A percentile compares a stretch with the other conserved stretches of the same genome.
These are phyloP conservation scores for Citropsis articulata DNA, from an alignment of 345 rosid species.

Conservation along the genomic window DNA sequence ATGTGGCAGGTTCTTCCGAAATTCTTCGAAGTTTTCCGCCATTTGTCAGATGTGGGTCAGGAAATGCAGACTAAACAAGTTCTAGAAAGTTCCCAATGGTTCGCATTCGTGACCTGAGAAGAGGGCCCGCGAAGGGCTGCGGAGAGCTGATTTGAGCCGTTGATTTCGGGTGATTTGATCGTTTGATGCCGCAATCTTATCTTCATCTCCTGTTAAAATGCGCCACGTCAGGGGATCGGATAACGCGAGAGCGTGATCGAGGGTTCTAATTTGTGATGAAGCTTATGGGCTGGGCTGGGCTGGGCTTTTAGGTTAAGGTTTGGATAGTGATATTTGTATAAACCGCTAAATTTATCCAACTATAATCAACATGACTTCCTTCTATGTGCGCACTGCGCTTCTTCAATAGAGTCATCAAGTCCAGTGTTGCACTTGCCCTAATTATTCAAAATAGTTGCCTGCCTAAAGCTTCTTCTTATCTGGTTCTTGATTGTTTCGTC, in stretches of 20 bases:
- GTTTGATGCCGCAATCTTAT: neutral
- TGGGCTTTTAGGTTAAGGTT: neutral
- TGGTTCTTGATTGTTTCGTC: no score
- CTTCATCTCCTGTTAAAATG: neutral
- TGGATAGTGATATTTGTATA: no score
- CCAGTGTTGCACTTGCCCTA: no score
- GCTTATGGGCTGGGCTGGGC: neutral
- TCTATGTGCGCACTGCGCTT: no score
- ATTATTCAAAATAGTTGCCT: no score
- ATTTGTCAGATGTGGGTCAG: neutral
- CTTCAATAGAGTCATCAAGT: no score
- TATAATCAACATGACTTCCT: no score
- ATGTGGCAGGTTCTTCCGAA: neutral
- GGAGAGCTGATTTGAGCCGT: neutral
- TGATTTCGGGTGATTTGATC: neutral
- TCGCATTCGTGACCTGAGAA: neutral
- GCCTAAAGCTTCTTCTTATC: no score
- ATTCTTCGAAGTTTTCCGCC: conserved; percentile 10
- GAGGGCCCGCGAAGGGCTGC: neutral
- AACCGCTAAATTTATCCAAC: no score
- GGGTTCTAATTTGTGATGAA: neutral
- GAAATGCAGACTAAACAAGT: neutral
- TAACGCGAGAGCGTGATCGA: neutral
- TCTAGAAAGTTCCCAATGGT: conserved; percentile 18
- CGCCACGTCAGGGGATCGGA: neutral